Evolutionary conservation across 2,329 filamentous ascomycete genomes (phyloP), one percentile per base, ranked within the genome.

Genomic region (Colletotrichum sp.): DNA sequence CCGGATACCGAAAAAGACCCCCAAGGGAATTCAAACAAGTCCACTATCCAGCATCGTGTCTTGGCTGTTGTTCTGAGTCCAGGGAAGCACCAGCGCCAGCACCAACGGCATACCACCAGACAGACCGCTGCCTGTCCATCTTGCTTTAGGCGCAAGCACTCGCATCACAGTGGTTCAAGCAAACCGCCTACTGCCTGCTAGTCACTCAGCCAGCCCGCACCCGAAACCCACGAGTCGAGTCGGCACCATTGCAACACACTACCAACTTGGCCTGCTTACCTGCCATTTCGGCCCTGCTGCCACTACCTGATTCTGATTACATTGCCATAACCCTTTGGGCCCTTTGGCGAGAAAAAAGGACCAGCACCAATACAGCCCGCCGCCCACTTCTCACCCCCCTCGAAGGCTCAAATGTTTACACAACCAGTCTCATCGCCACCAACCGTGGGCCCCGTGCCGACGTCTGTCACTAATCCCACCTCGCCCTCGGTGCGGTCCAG

Each of bases 401-500:
- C 71, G 24, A 28, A 57, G 43, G 67, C 60, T 60, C 26, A 72
- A 78, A 87, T 87, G 86, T 87, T 87, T 79, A 86, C 85, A 52
- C 86, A 86, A 78, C 83, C 85, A 68, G 80, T 87, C 26, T 82
- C 84, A 59, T 82, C 85, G 77, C 83, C 84, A 76, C 81, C 83
- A 43, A 79, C 84, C 69, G 82, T 76, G 66, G 78, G 84, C 69
- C 83, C 83, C 57, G 81, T 81, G 61, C 76, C 82, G 16, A 79
- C 84, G 43, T 81, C 81, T 65, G 79, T 82, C 67, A 79, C 82
- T 59, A 80, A 82, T 67, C 80, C 81, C 71, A 80, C 83, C 34
- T 83, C 83, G 36, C 66, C 74, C 16, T 74, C 77, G 7, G 72
- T 87, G 30, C 89, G 93, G 75, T 87, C 89, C 43, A 91, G 91